Evolutionary conservation across 2,329 filamentous ascomycete genomes (phyloP).

Genomic region (Exophiala spinifera): DNA sequence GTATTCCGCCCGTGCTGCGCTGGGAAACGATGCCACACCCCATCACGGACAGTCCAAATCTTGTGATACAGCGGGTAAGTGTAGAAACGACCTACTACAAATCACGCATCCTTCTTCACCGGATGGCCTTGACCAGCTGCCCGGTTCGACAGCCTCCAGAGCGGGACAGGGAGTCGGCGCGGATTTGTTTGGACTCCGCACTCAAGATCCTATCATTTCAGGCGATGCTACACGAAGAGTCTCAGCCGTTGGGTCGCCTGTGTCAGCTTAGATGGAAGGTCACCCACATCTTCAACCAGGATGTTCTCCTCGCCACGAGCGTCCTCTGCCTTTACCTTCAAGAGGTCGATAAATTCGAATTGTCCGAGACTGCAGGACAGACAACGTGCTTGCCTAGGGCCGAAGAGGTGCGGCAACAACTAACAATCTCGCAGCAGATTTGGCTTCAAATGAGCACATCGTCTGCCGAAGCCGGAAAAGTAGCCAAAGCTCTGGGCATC

Average conservation of each 20-base stretch:
- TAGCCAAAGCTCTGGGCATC: conserved; percentile 33
- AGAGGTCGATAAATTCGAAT: conserved; percentile 30
- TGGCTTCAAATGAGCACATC: conserved; percentile 32
- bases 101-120: conserved; percentile 31
- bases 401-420: conserved; percentile 31
- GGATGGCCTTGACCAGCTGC: conserved; percentile 30
- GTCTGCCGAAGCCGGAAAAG: conserved; percentile 32
- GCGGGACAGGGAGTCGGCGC: conserved; percentile 28
- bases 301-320: conserved; percentile 32
- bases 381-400: conserved; percentile 27
- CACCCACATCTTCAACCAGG: conserved; percentile 31
- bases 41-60: conserved; percentile 31
- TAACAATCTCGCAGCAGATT: conserved; percentile 31
- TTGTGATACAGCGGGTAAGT: conserved; percentile 31
- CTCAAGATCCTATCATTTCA: conserved; percentile 32
- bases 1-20: conserved; percentile 30
- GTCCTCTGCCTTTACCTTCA: conserved; percentile 32
- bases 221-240: conserved; percentile 32
- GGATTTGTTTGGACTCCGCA: conserved; percentile 31
- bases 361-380: conserved; percentile 28
- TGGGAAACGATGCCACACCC: conserved; percentile 31
- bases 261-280: conserved; percentile 32
- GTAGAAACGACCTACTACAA: conserved; percentile 32
- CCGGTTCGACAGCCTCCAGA: conserved; percentile 28
- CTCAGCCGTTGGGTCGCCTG: conserved; percentile 32